Evolutionary conservation across 306 rosid genomes (phyloP).

Genomic region (Cucurbita moschata): DNA sequence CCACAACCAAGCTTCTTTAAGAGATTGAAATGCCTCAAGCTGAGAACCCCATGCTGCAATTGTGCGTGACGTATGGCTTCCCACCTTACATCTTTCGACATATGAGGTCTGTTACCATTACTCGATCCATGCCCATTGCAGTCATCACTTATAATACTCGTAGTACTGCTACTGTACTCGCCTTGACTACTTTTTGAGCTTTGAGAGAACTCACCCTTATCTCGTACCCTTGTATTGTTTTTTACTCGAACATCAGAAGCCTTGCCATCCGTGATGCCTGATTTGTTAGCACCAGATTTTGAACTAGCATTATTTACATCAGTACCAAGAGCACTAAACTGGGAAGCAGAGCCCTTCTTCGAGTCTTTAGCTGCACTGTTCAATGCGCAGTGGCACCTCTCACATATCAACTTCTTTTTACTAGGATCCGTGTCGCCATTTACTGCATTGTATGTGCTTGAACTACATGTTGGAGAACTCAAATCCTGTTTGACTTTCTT

Average conservation of each 20-base stretch:
- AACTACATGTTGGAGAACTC: conserved; percentile 23
- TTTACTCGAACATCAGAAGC: conserved; percentile 24
- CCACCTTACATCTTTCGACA: conserved; percentile 96
- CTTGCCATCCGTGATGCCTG: conserved; percentile 28
- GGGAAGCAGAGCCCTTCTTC: conserved; percentile 18
- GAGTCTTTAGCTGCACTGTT: conserved; percentile 27
- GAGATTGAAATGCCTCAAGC: conserved; percentile 76
- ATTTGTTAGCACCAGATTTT: conserved; percentile 22
- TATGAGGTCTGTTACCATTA: conserved; percentile 90
- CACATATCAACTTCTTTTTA: conserved; percentile 46
- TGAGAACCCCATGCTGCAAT: conserved; percentile 55
- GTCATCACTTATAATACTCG: conserved; percentile 78
- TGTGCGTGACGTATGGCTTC: conserved; percentile 58
- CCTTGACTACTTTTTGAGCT: conserved; percentile 95
- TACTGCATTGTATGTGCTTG: conserved; percentile 26
- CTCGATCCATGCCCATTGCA: conserved; percentile 73
- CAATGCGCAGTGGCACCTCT: conserved; percentile 65
- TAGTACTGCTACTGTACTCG: conserved; percentile 85
- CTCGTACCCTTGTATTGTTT: conserved; percentile 37
- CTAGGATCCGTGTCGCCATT: conserved; percentile 29
- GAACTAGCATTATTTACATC: conserved; percentile 24
- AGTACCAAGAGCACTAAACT: conserved; percentile 18
- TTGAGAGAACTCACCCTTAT: conserved; percentile 76
- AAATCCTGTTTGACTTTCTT: conserved; percentile 54
- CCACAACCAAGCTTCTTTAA: conserved; percentile 97